phyloP scores from a whole-genome alignment of 2,329 filamentous ascomycete genomes.

The Bipolaris bicolor region DNA sequence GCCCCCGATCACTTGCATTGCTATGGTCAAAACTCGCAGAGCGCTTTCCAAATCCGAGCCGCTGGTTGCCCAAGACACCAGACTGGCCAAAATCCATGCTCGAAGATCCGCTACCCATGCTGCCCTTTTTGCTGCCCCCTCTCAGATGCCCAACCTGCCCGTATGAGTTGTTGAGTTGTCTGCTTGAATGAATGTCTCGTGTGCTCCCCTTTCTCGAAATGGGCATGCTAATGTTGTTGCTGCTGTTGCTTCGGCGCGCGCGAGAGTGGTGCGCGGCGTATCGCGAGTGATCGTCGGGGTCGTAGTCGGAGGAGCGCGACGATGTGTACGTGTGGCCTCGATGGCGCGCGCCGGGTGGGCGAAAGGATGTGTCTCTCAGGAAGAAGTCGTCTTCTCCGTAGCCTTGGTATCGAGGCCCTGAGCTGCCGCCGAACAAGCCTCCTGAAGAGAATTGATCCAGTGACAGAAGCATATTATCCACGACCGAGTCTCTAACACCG shows the following conservation, averaged over 20 bases:
- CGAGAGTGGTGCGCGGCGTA: conserved; percentile 53
- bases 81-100: conserved; percentile 70
- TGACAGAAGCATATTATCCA: conserved; percentile 93
- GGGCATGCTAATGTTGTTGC: conserved; percentile 65
- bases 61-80: conserved; percentile 64
- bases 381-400: conserved; percentile 50
- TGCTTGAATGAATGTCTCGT: conserved; percentile 40
- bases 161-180: conserved; percentile 31
- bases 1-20: conserved; percentile 26
- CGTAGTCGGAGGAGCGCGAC: conserved; percentile 64
- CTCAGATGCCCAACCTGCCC: conserved; percentile 41
- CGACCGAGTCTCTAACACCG: conserved; percentile 80
- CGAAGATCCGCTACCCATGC: conserved; percentile 72
- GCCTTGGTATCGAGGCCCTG: conserved; percentile 42
- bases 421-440: conserved; percentile 25
- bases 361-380: conserved; percentile 42
- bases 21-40: conserved; percentile 76
- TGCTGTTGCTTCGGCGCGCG: conserved; percentile 78
- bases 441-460: conserved; percentile 69
- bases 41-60: conserved; percentile 61
- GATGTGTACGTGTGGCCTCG: conserved; percentile 67
- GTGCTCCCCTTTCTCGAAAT: conserved; percentile 42
- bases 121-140: conserved; percentile 64
- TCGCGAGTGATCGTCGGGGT: conserved; percentile 50
- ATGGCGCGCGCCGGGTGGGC: conserved; percentile 50